Base-by-base conservation (phyloP, 1,284 basidiomycete species). In the Neotropicomus parvogracilis region DNA sequence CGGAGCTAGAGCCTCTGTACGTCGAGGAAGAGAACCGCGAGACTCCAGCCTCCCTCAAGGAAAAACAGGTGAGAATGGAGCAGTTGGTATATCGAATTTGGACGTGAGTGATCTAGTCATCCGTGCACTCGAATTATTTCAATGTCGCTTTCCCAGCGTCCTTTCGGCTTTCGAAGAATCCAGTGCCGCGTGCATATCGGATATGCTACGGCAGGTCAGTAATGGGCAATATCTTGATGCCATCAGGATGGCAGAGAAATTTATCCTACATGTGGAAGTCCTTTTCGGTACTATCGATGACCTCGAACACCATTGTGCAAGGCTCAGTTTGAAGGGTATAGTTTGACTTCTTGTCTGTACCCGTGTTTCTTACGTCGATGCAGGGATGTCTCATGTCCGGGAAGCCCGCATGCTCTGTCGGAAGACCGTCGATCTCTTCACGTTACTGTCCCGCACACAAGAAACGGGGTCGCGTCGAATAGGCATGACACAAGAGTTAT, bases 321-420 rank as follows among this genome's bases (percentile, higher is more conserved):
- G 79, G 36, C 78, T 91, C 26, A 82, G 79, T 54, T 80, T 88
- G 57, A 95, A 93, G 75, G 92, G 93, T 94, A 57, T 53, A 79
- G 70, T 31, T 46, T 41, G 27, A 35, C 50, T 27, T 52, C 39
- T 26, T 52, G 42, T 41, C 29, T 39, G 31, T 40, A 39, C 10
- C 20, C 50, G 27, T 47, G 28, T 52, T 39, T 46, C 50, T 61
- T 48, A 63, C 36, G 48, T 53, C 40, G 37, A 44, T 50, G 28
- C 57, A 97, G 94, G 95, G 54, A 95, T 98, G 84, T 93, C 94
- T 38, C 95, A 99, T 70, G 91, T 97, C 46, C 85, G 97, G 38
- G 95, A 99, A 74, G 95, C 97, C 35, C 88, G 97, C 56, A 94
- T 98, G 86, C 81, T 99, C 20, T 99, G 95, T 72, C 90, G 97